Base-by-base conservation (phyloP, 2,329 filamentous ascomycete species). In the Penicillium rolfsii region DNA sequence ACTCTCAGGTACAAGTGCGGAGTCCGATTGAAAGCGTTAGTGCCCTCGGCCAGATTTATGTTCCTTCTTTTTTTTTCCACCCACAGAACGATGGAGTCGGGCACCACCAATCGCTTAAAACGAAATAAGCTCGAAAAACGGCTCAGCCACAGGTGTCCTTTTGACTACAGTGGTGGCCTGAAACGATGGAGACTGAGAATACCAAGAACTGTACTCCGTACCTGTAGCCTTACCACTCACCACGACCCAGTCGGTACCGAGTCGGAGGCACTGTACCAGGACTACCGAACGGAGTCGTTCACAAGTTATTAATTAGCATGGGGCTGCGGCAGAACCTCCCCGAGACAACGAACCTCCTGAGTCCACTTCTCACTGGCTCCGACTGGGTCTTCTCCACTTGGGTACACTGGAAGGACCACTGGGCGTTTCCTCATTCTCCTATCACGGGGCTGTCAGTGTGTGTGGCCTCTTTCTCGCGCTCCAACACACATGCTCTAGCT, bases 311-410 rank as follows among this genome's bases (percentile, higher is more conserved):
- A 46, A 28, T 9, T 30, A 48, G 45, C 26, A 48, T 53, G 50
- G 36, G 50, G 50, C 50, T 38, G 33, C 41, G 26, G 52, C 9
- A 26, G 45, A 55, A 50, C 33, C 26, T 26, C 48, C 52, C 52
- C 46, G 53, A 60, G 53, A 60, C 58, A 60, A 60, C 38, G 46
- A 52, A 57, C 58, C 53, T 57, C 30, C 30, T 24, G 53, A 45
- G 38, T 24, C 22, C 46, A 35, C 28, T 28, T 50, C 14, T 60
- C 41, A 52, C 52, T 60, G 52, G 52, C 38, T 28, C 33, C 33
- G 28, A 52, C 45, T 60, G 58, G 53, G 46, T 36, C 30, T 24
- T 38, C 53, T 24, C 53, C 53, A 56, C 53, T 54, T 54, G 52
- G 52, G 52, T 2, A 30, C 35, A 36, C 19, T 16, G 8, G 8